These are phyloP conservation scores for Begonia peltatifolia DNA, from an alignment of 306 rosid genomes.

Conservation along the genomic window DNA sequence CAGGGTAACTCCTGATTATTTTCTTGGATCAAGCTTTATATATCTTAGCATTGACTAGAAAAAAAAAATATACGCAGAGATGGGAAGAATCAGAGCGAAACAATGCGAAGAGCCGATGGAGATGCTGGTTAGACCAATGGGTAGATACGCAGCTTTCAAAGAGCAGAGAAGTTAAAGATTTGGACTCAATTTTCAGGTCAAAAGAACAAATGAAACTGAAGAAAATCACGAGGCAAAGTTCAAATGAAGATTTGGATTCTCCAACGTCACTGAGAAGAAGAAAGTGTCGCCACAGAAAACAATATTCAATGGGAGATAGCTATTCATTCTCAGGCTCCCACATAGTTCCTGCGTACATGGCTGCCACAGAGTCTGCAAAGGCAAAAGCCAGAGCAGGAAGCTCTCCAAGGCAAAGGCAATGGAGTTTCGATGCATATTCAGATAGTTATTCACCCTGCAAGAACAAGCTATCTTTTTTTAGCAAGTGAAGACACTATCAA, in stretches of 20 bases:
- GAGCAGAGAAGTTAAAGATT: conserved; percentile 85
- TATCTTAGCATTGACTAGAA: conserved; percentile 6
- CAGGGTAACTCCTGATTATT: conserved; percentile 32
- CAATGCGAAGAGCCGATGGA: conserved; percentile 75
- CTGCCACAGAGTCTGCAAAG: conserved; percentile 81
- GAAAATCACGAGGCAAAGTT: conserved; percentile 19
- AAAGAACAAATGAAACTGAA: conserved; percentile 24
- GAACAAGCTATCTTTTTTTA: conserved; percentile 40
- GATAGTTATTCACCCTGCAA: conserved; percentile 72
- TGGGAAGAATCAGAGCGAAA: conserved; percentile 80
- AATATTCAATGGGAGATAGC: conserved; percentile 46
- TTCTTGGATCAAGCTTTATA: not conserved
- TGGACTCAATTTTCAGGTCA: conserved; percentile 44
- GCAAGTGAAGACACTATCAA: conserved; percentile 34
- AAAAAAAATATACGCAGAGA: conserved; percentile 25
- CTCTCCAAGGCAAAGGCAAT: conserved; percentile 54
- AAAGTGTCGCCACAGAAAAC: conserved; percentile 34
- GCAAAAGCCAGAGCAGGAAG: conserved; percentile 59
- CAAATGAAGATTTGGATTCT: conserved; percentile 33
- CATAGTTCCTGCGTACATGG: conserved; percentile 79
- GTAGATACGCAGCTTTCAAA: conserved; percentile 85
- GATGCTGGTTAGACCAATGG: conserved; percentile 94
- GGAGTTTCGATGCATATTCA: conserved; percentile 32
- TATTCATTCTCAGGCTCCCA: conserved; percentile 52
- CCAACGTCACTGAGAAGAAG: conserved; percentile 30